A percentile compares a stretch with the other conserved stretches of the same genome.
Evolutionary conservation across 2,329 filamentous ascomycete species (phyloP).

Genomic region (Leptographium lundbergii): DNA sequence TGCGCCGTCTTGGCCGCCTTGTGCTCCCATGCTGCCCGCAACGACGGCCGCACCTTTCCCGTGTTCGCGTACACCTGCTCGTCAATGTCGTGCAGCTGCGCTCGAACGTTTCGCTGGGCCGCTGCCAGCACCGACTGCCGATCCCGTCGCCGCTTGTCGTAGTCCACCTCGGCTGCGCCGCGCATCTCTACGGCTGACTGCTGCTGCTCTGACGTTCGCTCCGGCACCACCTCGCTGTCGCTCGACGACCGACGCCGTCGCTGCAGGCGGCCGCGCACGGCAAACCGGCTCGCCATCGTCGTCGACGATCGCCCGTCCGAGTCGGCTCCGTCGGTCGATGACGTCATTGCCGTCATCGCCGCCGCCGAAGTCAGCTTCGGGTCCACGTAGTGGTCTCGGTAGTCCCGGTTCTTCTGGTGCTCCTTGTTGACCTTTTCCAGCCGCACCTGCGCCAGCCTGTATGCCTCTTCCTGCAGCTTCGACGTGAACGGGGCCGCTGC

Average conservation of each 20-base stretch:
- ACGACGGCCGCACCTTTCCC: slow-evolving; percentile 56
- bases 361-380: slow-evolving; percentile 24
- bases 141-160: slow-evolving; percentile 61
- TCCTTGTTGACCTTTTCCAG: slow-evolving; percentile 70
- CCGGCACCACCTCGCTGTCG: slow-evolving; percentile 41
- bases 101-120: slow-evolving; percentile 77
- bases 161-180: slow-evolving; percentile 11
- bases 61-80: slow-evolving; percentile 66
- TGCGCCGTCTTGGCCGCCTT: slow-evolving; percentile 61
- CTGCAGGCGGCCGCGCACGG: slow-evolving; percentile 16
- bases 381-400: slow-evolving; percentile 60
- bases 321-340: not conserved
- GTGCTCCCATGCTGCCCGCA: slow-evolving; percentile 65
- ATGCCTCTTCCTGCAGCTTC: slow-evolving; percentile 74
- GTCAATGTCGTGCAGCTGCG: slow-evolving; percentile 67
- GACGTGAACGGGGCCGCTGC: slow-evolving; percentile 29
- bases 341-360: slow-evolving; percentile 6
- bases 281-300: not conserved
- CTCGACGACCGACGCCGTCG: slow-evolving; percentile 51
- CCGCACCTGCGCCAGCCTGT: slow-evolving; percentile 73
- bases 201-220: slow-evolving; percentile 30
- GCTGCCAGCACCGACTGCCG: slow-evolving; percentile 62
- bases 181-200: not conserved
- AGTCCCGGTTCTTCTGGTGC: slow-evolving; percentile 46
- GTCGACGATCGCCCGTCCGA: not conserved